phyloP scores from a whole-genome alignment of 345 rosid genomes.

The Eucalyptus cloeziana region DNA sequence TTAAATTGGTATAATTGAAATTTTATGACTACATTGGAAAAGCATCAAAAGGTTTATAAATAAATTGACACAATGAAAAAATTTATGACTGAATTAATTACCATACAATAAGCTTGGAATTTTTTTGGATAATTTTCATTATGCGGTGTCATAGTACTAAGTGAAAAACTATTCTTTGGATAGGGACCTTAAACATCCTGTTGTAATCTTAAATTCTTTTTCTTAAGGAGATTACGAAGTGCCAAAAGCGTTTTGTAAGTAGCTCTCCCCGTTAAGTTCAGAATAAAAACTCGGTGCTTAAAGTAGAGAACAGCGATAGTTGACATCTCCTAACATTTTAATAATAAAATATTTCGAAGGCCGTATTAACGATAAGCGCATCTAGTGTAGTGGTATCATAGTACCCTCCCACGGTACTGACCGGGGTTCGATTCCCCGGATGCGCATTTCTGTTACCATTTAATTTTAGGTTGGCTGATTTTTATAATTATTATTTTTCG shows the following conservation, averaged over 20 bases:
- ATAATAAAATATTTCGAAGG: accelerated
- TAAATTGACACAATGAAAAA: too few species aligned
- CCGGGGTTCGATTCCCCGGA: slow-evolving; percentile 96
- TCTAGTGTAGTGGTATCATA: slow-evolving; percentile 38
- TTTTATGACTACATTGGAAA: too few species aligned
- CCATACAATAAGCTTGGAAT: too few species aligned
- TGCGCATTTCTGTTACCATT: slow-evolving; percentile 25
- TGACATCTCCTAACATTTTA: accelerated
- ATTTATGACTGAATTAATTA: too few species aligned
- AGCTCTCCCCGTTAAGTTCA: neutral
- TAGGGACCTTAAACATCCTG: neutral
- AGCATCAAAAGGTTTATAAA: too few species aligned
- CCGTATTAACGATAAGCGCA: neutral
- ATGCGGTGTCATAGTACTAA: neutral
- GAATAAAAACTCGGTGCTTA: neutral
- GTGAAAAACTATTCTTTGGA: too few species aligned
- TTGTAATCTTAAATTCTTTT: neutral
- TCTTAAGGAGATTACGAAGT: neutral
- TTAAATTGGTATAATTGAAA: neutral
- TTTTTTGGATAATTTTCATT: neutral
- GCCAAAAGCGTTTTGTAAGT: neutral
- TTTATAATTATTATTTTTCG: neutral
- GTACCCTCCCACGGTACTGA: slow-evolving; percentile 66
- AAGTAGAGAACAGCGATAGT: neutral
- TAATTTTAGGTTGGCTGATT: neutral